Evolutionary conservation across 257 asterid species (phyloP), one percentile per base, ranked within the genome.

Genomic region (Oldenlandia corymbosa): DNA sequence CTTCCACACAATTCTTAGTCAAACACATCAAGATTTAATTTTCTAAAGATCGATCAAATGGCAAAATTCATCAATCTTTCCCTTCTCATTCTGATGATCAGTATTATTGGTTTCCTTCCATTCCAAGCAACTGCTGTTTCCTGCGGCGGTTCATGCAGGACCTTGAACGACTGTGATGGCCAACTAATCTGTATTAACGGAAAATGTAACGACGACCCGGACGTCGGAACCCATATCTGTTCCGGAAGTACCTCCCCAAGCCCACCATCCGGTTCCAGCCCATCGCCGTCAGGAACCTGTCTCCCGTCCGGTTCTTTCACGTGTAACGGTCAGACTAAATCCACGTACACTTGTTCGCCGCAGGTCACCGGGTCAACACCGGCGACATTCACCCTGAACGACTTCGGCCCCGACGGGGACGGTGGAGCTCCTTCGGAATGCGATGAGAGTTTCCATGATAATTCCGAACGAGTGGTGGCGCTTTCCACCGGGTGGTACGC

Each of bases 321-420:
- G 13, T 79, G 84, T 53, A 1, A n/a, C 0, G 66, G 55, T 41
- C 62, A 8, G 53, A 65, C 62, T 13, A 42, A 68, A 9, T 72
- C 78, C 0, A 59, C 71, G 5, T 78, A 71, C 45, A 42, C 51
- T 6, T 82, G 83, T 49, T 82, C 87, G 0, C 88, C 88, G 1
- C 78, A 71, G 2, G 53, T 79, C 62, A 47, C 80, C 30, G 10
- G 78, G 30, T 70, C 84, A 7, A 83, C 84, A 0, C 53, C 74
- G 0, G 79, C 79, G 9, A 66, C 48, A 30, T 84, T 80, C 3
- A 78, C 84, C 1, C 41, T 46, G 41, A 80, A 80, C 9, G 80
- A 73, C 62, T 80, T 83, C 50, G 73, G 81, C 5, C 62, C 47
- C 7, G 83, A 81, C 8, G 85, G 86, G 5, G 84, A 80, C 1